Evolutionary conservation across 371 early-diverging fungal species (phyloP).

Genomic region (Conidiobolus coronatus): DNA sequence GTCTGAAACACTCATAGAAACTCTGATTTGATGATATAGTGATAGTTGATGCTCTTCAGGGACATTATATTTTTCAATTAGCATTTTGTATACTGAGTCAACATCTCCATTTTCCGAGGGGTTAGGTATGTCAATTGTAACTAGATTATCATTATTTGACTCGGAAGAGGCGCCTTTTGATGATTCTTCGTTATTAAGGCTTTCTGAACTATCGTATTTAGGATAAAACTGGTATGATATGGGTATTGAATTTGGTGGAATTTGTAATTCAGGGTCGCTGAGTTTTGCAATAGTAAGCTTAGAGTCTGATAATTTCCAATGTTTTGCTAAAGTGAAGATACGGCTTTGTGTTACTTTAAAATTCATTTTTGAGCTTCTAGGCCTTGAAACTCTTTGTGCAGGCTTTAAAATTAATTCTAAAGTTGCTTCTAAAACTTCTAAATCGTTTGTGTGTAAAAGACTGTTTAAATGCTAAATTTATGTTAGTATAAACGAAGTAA

Average conservation of each 20-base stretch:
- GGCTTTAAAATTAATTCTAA: slow-evolving; percentile 51
- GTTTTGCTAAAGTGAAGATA: slow-evolving; percentile 29
- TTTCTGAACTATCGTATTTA: not conserved
- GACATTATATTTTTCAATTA: slow-evolving; percentile 35
- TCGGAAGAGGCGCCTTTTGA: not conserved
- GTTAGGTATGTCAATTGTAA: slow-evolving; percentile 11
- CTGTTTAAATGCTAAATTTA: slow-evolving; percentile 43
- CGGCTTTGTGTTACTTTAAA: slow-evolving; percentile 36
- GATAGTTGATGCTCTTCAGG: slow-evolving; percentile 52
- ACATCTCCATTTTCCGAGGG: slow-evolving; percentile 7
- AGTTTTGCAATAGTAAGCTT: slow-evolving; percentile 12
- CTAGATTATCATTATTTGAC: slow-evolving; percentile 3
- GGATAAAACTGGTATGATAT: slow-evolving; percentile 1
- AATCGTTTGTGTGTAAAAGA: slow-evolving; percentile 40
- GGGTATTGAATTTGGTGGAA: not conserved
- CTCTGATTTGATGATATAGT: slow-evolving; percentile 52
- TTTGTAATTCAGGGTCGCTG: not conserved
- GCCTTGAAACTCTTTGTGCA: slow-evolving; percentile 57
- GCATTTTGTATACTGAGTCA: slow-evolving; percentile 17
- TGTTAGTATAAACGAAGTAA: not conserved
- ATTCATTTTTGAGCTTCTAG: slow-evolving; percentile 33
- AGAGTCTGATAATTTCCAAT: slow-evolving; percentile 22
- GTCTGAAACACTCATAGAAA: slow-evolving; percentile 33
- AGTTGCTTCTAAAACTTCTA: slow-evolving; percentile 43
- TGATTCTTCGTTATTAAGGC: not conserved